A percentile compares a stretch with the other conserved stretches of the same genome.
Conservation (phyloP, 2,329 filamentous ascomycete genomes). For the Phyllachora maydis region DNA sequence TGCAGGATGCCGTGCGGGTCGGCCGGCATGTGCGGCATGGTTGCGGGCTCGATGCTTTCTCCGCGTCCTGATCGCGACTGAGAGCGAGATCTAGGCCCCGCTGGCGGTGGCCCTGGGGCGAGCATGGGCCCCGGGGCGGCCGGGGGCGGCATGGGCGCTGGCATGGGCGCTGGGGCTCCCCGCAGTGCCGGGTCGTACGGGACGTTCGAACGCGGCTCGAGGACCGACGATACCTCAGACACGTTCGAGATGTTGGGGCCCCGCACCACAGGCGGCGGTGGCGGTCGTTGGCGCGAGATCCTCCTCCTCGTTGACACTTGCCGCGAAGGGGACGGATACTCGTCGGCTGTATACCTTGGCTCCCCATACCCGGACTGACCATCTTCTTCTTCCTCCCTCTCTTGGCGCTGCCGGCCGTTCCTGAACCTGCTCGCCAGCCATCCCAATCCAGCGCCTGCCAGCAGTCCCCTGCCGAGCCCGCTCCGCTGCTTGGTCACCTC, state of each 20-base stretch:
- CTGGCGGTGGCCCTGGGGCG: constrained; percentile 2
- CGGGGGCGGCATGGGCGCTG: constrained; percentile 1
- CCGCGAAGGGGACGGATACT: constrained; percentile 29
- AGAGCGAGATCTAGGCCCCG: too few relatives aligned
- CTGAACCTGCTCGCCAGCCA: constrained; percentile 33
- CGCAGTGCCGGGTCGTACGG: constrained; percentile 10
- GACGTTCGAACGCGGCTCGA: constrained; percentile 14
- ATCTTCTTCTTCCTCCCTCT: constrained; percentile 30
- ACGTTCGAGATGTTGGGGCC: constrained; percentile 6
- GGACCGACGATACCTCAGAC: constrained; percentile 14
- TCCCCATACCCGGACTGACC: constrained; percentile 36
- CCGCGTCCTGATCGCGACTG: constrained; percentile 18
- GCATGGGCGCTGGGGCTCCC: constrained; percentile 4
- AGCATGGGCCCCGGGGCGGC: too few relatives aligned
- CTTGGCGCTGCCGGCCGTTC: constrained; percentile 36
- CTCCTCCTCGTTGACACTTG: too few relatives aligned
- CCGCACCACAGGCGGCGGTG: constrained; percentile 5
- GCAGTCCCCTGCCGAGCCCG: constrained; percentile 31
- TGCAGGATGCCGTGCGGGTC: constrained; percentile 26
- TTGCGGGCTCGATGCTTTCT: constrained; percentile 11
- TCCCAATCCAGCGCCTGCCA: constrained; percentile 44
- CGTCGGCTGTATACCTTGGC: constrained; percentile 51
- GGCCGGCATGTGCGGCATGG: constrained; percentile 33
- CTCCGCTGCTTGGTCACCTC: constrained; percentile 20
- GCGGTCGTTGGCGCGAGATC: constrained; percentile 11